Conservation (phyloP, 2,329 filamentous ascomycete genomes). For the Botrytis aclada region DNA sequence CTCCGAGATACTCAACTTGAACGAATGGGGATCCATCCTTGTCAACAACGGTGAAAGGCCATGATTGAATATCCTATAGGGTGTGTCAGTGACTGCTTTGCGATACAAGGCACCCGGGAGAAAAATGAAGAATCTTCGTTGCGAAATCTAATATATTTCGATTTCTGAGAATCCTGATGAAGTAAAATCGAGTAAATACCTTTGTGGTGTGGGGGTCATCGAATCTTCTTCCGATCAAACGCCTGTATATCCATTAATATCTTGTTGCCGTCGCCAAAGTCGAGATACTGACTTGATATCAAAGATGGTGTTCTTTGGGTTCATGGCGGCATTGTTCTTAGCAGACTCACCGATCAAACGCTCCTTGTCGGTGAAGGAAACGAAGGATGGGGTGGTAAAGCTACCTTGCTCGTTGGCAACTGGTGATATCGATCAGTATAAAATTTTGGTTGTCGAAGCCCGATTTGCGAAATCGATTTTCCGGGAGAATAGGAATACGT, state of each 20-base stretch:
- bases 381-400: constrained; percentile 98
- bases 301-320: constrained; percentile 97
- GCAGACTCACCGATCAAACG: constrained; percentile 98
- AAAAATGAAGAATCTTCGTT: background rate
- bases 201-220: constrained; percentile 98
- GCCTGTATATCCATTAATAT: constrained; percentile 53
- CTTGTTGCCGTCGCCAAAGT: background rate
- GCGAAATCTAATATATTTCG: background rate
- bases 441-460: background rate
- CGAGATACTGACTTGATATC: constrained; percentile 81
- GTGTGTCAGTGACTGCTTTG: background rate
- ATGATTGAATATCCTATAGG: constrained; percentile 68
- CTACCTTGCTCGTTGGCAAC: constrained; percentile 99
- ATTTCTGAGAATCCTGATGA: background rate
- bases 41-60: constrained; percentile 98
- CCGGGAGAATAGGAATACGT: constrained; percentile 1
- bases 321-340: constrained; percentile 99
- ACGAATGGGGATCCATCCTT: constrained; percentile 85
- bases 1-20: constrained; percentile 91
- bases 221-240: constrained; percentile 93
- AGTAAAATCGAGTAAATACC: constrained; percentile 43
- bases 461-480: constrained; percentile 1
- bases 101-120: background rate
- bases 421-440: constrained; percentile 13
- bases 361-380: constrained; percentile 98